Percentiles rank a stretch among this genome's conserved stretches.
phyloP scores from a whole-genome alignment of 306 rosid genomes.

The Begonia loranthoides region DNA sequence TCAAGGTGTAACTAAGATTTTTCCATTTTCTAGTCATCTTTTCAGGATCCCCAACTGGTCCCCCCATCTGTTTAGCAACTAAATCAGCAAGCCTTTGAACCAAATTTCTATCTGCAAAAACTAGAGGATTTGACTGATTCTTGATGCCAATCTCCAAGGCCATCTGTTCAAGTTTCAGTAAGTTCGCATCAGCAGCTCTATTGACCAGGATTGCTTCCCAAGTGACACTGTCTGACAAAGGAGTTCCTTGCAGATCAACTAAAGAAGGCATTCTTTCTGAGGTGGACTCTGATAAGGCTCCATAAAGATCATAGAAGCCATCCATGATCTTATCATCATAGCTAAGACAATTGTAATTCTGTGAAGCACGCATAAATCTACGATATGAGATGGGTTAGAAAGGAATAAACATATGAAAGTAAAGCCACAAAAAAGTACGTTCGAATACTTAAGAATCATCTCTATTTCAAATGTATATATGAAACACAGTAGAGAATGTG shows the following conservation, averaged over 20 bases:
- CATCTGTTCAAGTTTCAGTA: slow-evolving; percentile 70
- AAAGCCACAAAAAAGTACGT: not conserved
- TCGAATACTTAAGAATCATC: no score
- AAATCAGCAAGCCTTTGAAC: slow-evolving; percentile 62
- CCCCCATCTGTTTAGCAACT: slow-evolving; percentile 93
- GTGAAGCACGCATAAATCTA: slow-evolving; percentile 91
- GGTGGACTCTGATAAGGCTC: slow-evolving; percentile 44
- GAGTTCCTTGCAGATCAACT: slow-evolving; percentile 81
- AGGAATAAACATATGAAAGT: slow-evolving; percentile 28
- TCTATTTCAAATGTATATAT: no score
- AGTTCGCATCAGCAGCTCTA: slow-evolving; percentile 68
- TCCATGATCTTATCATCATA: slow-evolving; percentile 92
- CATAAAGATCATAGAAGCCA: slow-evolving; percentile 92
- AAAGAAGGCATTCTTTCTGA: slow-evolving; percentile 83
- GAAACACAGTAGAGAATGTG: no score
- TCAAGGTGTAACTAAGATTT: slow-evolving; percentile 60
- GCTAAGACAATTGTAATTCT: slow-evolving; percentile 93
- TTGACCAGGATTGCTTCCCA: slow-evolving; percentile 96
- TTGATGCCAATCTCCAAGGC: slow-evolving; percentile 52
- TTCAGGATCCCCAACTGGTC: slow-evolving; percentile 71
- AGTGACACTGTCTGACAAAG: slow-evolving; percentile 49
- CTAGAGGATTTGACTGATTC: slow-evolving; percentile 40
- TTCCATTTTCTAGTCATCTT: slow-evolving; percentile 67
- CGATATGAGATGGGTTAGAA: slow-evolving; percentile 75
- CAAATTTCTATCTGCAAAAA: slow-evolving; percentile 37